Percentiles rank a stretch among this genome's conserved stretches.
These are phyloP conservation scores for Sisymbrium altissimum DNA, from an alignment of 345 rosid species.

Conservation along the genomic window DNA sequence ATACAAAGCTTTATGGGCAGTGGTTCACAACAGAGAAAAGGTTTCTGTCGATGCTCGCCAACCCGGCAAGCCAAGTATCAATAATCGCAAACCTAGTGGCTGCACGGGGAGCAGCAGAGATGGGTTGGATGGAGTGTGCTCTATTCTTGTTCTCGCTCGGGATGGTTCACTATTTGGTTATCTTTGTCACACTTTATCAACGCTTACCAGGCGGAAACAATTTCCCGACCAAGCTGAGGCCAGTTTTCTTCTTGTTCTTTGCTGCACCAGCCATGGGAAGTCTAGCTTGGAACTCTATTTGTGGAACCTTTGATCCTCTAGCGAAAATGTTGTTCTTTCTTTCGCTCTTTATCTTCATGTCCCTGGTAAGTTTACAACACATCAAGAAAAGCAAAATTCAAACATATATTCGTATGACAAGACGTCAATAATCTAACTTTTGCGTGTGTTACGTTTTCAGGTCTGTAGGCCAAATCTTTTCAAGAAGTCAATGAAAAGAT, in stretches of 20 bases:
- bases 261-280: slow-evolving; percentile 68
- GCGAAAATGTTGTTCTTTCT: slow-evolving; percentile 63
- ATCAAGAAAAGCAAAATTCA: background rate
- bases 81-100: slow-evolving; percentile 63
- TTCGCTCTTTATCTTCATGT: slow-evolving; percentile 52
- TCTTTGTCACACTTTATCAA: slow-evolving; percentile 73
- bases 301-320: slow-evolving; percentile 43
- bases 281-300: slow-evolving; percentile 64
- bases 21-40: slow-evolving; percentile 70
- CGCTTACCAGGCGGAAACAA: slow-evolving; percentile 42
- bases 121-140: slow-evolving; percentile 62
- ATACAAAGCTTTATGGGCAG: slow-evolving; percentile 68
- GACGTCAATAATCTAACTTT: no score
- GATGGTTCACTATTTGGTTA: slow-evolving; percentile 59
- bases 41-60: slow-evolving; percentile 52
- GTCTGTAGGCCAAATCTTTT: slow-evolving; percentile 55
- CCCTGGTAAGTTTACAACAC: slow-evolving; percentile 43
- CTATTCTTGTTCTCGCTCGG: slow-evolving; percentile 63
- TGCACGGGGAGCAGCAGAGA: slow-evolving; percentile 51
- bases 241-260: slow-evolving; percentile 66
- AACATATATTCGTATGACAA: background rate
- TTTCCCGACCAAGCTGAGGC: slow-evolving; percentile 47
- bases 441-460: slow-evolving; percentile 32
- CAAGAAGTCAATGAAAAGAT: slow-evolving; percentile 66
- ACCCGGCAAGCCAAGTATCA: slow-evolving; percentile 62